phyloP scores from a whole-genome alignment of 352 stramenopile genomes.

The Globisporangium emineosum region DNA sequence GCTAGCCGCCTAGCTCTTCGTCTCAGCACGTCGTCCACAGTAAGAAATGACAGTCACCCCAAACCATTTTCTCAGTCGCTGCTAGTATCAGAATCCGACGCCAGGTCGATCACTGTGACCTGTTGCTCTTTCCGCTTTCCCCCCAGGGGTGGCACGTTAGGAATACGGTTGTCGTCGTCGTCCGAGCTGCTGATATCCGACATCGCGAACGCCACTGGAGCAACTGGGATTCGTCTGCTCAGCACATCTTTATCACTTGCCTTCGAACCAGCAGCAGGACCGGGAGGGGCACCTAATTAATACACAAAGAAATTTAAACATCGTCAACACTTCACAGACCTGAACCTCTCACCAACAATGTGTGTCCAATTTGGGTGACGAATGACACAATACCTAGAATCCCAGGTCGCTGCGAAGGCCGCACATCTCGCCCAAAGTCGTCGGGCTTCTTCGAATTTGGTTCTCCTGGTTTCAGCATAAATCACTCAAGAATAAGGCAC shows the following conservation, averaged over 20 bases:
- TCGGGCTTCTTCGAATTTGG: neutral
- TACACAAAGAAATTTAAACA: neutral
- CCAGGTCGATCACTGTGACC: slow-evolving; percentile 41
- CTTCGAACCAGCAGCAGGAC: neutral
- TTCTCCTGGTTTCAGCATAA: slow-evolving; percentile 5
- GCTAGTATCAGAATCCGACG: slow-evolving; percentile 43
- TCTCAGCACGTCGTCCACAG: neutral
- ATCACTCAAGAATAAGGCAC: neutral
- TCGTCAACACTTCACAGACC: neutral
- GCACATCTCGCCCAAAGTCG: neutral
- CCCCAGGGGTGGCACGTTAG: neutral
- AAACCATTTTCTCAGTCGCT: slow-evolving; percentile 7
- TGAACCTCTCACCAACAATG: neutral
- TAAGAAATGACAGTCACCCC: neutral
- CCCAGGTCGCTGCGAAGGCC: neutral
- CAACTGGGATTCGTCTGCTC: slow-evolving; percentile 10
- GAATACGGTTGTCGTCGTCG: slow-evolving; percentile 10
- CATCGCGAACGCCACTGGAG: slow-evolving; percentile 11
- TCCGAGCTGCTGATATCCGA: slow-evolving; percentile 21
- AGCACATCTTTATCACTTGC: neutral
- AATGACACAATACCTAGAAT: slow-evolving; percentile 11
- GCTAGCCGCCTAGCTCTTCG: neutral
- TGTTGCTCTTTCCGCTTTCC: slow-evolving; percentile 5
- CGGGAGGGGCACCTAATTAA: neutral
- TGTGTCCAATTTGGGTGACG: neutral